Evolutionary conservation across 768 basidiomycete species (phyloP), one percentile per base, ranked within the genome.

Genomic region (Lepiota venenata): DNA sequence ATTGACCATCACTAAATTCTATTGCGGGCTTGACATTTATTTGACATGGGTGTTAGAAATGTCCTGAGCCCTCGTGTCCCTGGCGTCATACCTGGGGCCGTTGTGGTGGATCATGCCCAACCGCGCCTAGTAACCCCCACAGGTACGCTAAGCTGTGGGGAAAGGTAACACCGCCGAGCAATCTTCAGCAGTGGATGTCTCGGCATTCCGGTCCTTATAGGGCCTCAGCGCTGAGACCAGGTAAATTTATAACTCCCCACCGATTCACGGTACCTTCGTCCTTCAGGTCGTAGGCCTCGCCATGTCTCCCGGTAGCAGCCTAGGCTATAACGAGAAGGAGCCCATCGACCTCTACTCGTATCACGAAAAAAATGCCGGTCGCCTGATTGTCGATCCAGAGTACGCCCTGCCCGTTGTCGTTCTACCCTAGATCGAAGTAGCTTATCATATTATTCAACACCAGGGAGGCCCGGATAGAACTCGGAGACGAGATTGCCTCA

Each of bases 361-460:
- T 55, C 81, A 85, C 47, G 82, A 85, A 57, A 63, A 72, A 11
- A 69, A 73, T 55, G 82, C 81, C 1, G 85, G 84, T 10, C 73
- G 83, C 11, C 66, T 86, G 39, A 80, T 86, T 48, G 71, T 86
- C 11, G 83, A 87, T 63, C 83, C 84, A 12, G 66, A 72, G 84
- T 83, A 52, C 27, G 80, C 74, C 25, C 18, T 44, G 15, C 8
- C 45, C 1, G 11, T 47, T n/a, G 36, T 36, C 12, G 15, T 21
- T 16, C 36, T 5, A 15, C 38, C 0, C 46, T 29, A 35, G 18
- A 11, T 35, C 32, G 32, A 32, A 32, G 32, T 8, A n/a, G 18
- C 11, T 36, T 12, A 12, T 32, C 11, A 14, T 25, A 16, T 18
- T 47, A 11, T 18, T n/a, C 6, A 11, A 47, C 16, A 18, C 5